Evolutionary conservation across 345 rosid species (phyloP).

Genomic region (Eucalyptus shirleyi): DNA sequence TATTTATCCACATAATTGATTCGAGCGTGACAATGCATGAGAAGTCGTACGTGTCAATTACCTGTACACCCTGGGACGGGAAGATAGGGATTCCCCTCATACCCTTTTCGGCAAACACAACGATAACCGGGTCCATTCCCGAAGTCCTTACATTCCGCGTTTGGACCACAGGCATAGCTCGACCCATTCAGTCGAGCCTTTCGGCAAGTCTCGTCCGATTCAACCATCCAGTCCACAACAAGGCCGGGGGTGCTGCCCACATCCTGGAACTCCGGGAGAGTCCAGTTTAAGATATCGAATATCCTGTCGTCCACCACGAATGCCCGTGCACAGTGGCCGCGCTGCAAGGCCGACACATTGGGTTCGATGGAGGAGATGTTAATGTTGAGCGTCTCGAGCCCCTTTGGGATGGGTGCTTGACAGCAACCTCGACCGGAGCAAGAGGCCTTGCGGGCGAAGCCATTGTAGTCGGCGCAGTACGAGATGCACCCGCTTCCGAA

Average conservation of each 20-base stretch:
- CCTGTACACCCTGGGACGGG: fast-evolving
- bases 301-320: not conserved
- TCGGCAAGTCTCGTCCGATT: not conserved
- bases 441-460: fast-evolving
- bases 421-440: not conserved
- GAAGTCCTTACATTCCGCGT: not conserved
- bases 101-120: not conserved
- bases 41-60: not conserved
- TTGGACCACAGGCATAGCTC: not conserved
- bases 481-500: not conserved
- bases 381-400: not conserved
- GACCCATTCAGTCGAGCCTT: fast-evolving
- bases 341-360: not conserved
- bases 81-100: not conserved
- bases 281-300: not conserved
- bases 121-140: not conserved
- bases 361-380: fast-evolving
- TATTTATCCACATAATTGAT: not conserved
- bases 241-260: not conserved
- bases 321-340: fast-evolving
- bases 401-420: not conserved
- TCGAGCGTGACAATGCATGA: not conserved
- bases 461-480: fast-evolving
- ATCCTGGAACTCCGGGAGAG: not conserved
- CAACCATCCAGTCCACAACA: not conserved